phyloP scores from a whole-genome alignment of 2,329 filamentous ascomycete genomes.

The Trichoderma sp. region DNA sequence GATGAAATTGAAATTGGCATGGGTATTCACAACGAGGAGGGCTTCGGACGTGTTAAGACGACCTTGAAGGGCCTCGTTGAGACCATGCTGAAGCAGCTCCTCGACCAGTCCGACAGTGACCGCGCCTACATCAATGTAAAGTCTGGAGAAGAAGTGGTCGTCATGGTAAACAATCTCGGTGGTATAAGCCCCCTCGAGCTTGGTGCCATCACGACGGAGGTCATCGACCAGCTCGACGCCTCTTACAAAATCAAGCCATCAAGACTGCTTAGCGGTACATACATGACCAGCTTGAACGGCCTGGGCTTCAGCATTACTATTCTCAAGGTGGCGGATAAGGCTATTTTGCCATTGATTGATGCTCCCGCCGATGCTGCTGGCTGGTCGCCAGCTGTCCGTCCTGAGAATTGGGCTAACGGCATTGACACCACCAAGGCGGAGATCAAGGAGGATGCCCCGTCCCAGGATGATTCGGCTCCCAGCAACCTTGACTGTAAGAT shows the following conservation, averaged over 20 bases:
- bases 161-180: slow-evolving; percentile 27
- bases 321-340: slow-evolving; percentile 37
- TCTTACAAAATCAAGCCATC: slow-evolving; percentile 47
- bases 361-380: slow-evolving; percentile 64
- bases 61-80: slow-evolving; percentile 49
- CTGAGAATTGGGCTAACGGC: slow-evolving; percentile 19
- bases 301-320: slow-evolving; percentile 66
- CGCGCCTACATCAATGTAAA: slow-evolving; percentile 50
- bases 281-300: slow-evolving; percentile 70
- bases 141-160: slow-evolving; percentile 33
- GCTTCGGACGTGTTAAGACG: slow-evolving; percentile 48
- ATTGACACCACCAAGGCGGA: slow-evolving; percentile 19
- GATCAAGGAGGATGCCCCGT: neutral
- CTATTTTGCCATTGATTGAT: slow-evolving; percentile 65
- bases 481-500: slow-evolving; percentile 21
- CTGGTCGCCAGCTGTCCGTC: slow-evolving; percentile 46
- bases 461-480: slow-evolving; percentile 12
- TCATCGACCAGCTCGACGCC: slow-evolving; percentile 22
- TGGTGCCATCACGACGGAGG: slow-evolving; percentile 23
- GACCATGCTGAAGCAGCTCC: slow-evolving; percentile 63
- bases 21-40: slow-evolving; percentile 26
- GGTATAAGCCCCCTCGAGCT: slow-evolving; percentile 25
- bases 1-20: slow-evolving; percentile 57
- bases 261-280: slow-evolving; percentile 43
- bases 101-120: slow-evolving; percentile 53